Evolutionary conservation across 768 basidiomycete species (phyloP).

Genomic region (Phaffia tasmanica): DNA sequence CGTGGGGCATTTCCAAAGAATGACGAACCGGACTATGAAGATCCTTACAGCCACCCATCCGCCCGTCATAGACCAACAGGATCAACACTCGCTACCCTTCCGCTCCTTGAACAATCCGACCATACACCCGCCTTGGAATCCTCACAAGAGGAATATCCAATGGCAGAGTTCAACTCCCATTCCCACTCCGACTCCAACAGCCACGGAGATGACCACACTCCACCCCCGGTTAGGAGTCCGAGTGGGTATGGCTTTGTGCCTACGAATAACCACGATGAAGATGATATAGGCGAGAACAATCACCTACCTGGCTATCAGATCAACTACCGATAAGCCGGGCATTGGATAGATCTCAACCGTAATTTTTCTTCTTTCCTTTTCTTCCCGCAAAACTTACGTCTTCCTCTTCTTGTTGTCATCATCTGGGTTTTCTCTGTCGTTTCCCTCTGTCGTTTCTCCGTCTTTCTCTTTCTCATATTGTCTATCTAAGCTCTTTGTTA

Average conservation of each 20-base stretch:
- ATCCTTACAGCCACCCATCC: constrained; percentile 1
- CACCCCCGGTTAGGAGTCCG: constrained; percentile 11
- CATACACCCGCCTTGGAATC: background rate
- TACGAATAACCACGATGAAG: constrained; percentile 5
- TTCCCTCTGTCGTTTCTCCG: background rate
- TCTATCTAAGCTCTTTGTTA: background rate
- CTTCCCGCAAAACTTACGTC: background rate
- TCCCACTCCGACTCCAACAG: background rate
- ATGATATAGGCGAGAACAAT: constrained; percentile 2
- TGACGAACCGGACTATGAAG: background rate
- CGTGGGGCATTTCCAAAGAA: background rate
- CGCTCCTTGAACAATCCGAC: background rate
- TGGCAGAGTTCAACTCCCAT: constrained; percentile 12
- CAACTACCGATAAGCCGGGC: background rate
- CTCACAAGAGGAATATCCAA: constrained; percentile 7
- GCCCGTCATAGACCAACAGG: background rate
- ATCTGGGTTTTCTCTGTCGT: background rate
- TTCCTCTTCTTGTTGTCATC: background rate
- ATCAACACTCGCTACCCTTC: background rate
- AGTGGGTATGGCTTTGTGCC: constrained; percentile 17
- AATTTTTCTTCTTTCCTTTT: background rate
- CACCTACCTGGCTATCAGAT: background rate
- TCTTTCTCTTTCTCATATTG: background rate
- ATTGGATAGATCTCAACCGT: background rate
- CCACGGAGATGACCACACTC: background rate